Evolutionary conservation across 1,284 basidiomycete species (phyloP), one percentile per base, ranked within the genome.

Genomic region (Ceratobasidium sp.): DNA sequence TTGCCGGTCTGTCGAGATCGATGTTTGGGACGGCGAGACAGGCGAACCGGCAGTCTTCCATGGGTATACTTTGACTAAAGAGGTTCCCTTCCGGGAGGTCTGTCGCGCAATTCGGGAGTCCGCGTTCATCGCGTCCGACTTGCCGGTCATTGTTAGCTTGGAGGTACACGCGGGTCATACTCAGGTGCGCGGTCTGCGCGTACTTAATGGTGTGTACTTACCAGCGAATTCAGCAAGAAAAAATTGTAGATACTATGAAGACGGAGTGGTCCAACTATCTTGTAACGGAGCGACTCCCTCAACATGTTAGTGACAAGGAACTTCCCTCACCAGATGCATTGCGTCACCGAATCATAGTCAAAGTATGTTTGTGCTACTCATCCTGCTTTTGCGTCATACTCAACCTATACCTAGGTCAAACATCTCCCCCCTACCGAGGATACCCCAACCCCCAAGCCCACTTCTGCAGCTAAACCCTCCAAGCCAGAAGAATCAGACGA

Each of bases 291-390:
- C 66, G 66, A 11, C 66, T 69, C 23, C 57, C 66, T 23, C 35
- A 69, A n/a, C 50, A 57, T 46, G 18, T 57, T 21, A 54, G 57
- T 32, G 66, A 69, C 41, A 69, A 69, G 26, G 66, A 30, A 2
- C 50, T 69, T 14, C 66, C 66, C 52, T 69, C 66, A n/a, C 66
- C 66, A 28, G 35, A 69, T 28, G 66, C 66, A 32, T 52, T 69
- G 23, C 66, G 66, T 18, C 66, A 52, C 32, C 66, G 66, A 18
- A 46, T 69, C 30, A 35, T 69, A 18, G 66, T 69, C 41, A 69
- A 69, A 26, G 66, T 46, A 47, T 1, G 54, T 47, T 4, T 18
- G 6, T 11, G 11, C 11, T 11, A 44, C 23, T 46, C 11, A 28
- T 4, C 11, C 32, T 9, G 14, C 35, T 23, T 11, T 14, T 57